Base-by-base conservation (phyloP, 2,329 filamentous ascomycete genomes). In the Colletotrichum agaves region DNA sequence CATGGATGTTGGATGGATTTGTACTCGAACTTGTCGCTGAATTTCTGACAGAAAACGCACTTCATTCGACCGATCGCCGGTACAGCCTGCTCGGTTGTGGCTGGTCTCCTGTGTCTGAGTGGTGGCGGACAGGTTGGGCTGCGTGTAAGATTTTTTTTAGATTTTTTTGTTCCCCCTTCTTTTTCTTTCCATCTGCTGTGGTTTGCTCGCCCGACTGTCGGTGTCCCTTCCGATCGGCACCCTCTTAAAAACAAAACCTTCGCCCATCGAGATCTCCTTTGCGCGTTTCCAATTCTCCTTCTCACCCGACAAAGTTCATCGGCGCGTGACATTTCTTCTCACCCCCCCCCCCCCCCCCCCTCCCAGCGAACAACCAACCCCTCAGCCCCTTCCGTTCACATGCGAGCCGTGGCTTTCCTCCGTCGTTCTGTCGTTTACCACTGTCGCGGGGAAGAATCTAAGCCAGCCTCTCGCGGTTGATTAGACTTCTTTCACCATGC, bases 11-110 rank as follows among this genome's bases (percentile, higher is more conserved):
- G 19, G 19, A 53, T 17, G 60, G 64, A 39, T n/a, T n/a, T n/a
- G n/a, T 64, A 53, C 60, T 23, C n/a, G 17, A 33, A 43, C n/a
- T 64, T 64, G 64, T 67, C 64, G 61, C 64, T 67, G 61, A 41
- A 55, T 60, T 53, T 64, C 53, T 64, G 53, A 43, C 60, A 57
- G 43, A 31, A 35, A 21, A 49, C 41, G 35, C 19, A 39, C 52
- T 23, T 33, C 44, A 41, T 56, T 66, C n/a, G 41, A n/a, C 58
- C 39, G 17, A 35, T 57, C 12, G 33, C 12, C 19, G 47, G 15
- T 41, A n/a, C n/a, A 31, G 43, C 27, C 17, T 2, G 17, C 17
- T 8, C 17, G 50, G 31, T 27, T 17, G 27, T 7, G 27, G 27
- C 27, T 27, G 27, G 27, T 27, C 5, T 27, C 23, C 27, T 57